Evolutionary conservation across 345 rosid genomes (phyloP).

Genomic region (Syzygium jambos): DNA sequence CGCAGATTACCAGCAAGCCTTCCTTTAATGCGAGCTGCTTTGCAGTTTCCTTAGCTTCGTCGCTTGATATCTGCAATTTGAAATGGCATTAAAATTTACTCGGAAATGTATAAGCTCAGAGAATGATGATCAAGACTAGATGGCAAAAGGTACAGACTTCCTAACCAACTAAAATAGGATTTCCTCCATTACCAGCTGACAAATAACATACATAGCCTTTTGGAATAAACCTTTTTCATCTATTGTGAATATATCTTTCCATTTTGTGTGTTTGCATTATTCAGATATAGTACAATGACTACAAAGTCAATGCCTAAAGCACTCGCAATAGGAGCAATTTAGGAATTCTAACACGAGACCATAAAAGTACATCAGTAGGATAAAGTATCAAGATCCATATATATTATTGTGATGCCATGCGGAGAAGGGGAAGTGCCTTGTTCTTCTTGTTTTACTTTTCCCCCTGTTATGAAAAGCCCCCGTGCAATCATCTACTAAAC

Average conservation of each 20-base stretch:
- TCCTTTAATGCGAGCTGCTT: constrained; percentile 51
- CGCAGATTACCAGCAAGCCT: constrained; percentile 35
- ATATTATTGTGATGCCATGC: not conserved
- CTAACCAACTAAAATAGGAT: not conserved
- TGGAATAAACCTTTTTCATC: not conserved
- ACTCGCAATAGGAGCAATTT: not conserved
- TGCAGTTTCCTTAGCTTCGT: constrained; percentile 47
- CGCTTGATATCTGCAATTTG: constrained; percentile 41
- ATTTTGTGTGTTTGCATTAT: not conserved
- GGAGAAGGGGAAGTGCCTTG: not conserved
- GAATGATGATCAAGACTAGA: not conserved
- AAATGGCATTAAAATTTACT: not conserved
- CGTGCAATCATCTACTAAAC: not conserved
- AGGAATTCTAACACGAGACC: not conserved
- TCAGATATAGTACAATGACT: not conserved
- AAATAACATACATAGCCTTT: not conserved
- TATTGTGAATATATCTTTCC: not conserved
- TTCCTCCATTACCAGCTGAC: not conserved
- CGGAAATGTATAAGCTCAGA: not conserved
- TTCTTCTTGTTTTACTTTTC: not conserved
- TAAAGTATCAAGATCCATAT: not conserved
- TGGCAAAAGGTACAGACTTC: not conserved
- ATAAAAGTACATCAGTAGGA: not conserved
- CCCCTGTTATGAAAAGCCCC: not conserved
- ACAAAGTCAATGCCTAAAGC: not conserved